A percentile compares a stretch with the other conserved stretches of the same genome.
These are phyloP conservation scores for Phytophthora quininea DNA, from an alignment of 352 stramenopile genomes.

Conservation along the genomic window DNA sequence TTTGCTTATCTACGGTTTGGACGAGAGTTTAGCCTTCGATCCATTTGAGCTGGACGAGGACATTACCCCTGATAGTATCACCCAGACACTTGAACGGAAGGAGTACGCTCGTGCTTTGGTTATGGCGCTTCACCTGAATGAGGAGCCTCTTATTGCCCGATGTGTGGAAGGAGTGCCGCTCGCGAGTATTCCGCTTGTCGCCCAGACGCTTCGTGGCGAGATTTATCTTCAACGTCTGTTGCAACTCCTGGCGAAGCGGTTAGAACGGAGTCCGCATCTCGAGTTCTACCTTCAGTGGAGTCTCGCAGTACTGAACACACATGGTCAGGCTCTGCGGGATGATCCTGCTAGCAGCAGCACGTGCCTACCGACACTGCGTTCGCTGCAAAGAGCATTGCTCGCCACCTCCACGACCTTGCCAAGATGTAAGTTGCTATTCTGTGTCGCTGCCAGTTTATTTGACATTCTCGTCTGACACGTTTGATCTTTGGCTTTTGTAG, in stretches of 20 bases:
- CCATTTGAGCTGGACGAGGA: conserved; percentile 98
- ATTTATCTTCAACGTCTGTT: conserved; percentile 94
- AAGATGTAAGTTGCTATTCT: conserved; percentile 72
- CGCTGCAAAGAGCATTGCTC: conserved; percentile 88
- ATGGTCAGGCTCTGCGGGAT: conserved; percentile 88
- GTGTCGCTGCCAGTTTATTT: conserved; percentile 4
- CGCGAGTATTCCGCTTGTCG: conserved; percentile 91
- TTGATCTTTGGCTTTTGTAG: conserved; percentile 36
- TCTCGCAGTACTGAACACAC: conserved; percentile 93
- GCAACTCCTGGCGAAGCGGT: conserved; percentile 92
- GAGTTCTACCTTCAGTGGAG: conserved; percentile 98
- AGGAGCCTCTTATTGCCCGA: conserved; percentile 92
- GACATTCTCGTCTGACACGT: conserved; percentile 16
- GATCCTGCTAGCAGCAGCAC: conserved; percentile 61
- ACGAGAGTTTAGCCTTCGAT: conserved; percentile 98
- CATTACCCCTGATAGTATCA: conserved; percentile 95
- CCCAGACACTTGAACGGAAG: conserved; percentile 82
- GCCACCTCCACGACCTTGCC: conserved; percentile 84
- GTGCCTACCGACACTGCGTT: conserved; percentile 84
- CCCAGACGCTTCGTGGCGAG: conserved; percentile 85
- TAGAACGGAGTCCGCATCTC: conserved; percentile 94
- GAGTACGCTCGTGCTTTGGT: conserved; percentile 94
- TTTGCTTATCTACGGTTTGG: conserved; percentile 96
- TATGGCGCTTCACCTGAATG: conserved; percentile 97
- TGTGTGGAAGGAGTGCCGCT: conserved; percentile 93